Evolutionary conservation across 2,329 filamentous ascomycete genomes (phyloP).

Genomic region (Stagonosporopsis vannaccii): DNA sequence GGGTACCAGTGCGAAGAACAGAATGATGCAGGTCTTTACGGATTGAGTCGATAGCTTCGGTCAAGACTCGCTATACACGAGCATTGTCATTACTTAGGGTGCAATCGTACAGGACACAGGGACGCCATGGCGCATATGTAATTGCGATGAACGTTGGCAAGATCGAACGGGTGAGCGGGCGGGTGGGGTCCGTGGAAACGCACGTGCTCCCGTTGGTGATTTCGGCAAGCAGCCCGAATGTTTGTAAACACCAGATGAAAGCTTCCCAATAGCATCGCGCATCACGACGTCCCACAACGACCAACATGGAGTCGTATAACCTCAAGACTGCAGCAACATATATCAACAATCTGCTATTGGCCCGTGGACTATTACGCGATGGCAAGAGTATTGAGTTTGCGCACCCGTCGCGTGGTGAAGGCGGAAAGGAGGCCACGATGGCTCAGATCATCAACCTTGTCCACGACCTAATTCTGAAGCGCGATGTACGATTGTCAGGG

Average conservation of each 20-base stretch:
- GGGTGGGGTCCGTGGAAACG: not conserved
- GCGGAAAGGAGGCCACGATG: conserved; percentile 73
- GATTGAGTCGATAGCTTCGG: too few relatives aligned
- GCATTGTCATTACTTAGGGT: too few relatives aligned
- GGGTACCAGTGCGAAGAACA: too few relatives aligned
- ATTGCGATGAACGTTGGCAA: not conserved
- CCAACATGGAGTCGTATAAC: conserved; percentile 56
- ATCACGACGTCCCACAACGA: conserved; percentile 36
- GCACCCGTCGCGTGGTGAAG: conserved; percentile 69
- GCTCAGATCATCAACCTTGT: conserved; percentile 89
- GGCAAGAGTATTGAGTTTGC: conserved; percentile 84
- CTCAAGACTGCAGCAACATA: conserved; percentile 69
- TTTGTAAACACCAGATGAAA: conserved; percentile 20
- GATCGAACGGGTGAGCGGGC: not conserved
- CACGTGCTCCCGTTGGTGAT: conserved; percentile 4
- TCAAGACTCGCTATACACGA: too few relatives aligned
- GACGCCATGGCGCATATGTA: too few relatives aligned
- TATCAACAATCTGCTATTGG: conserved; percentile 71
- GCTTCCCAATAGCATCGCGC: conserved; percentile 11
- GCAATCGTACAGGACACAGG: too few relatives aligned
- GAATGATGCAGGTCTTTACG: too few relatives aligned
- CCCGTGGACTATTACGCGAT: conserved; percentile 67
- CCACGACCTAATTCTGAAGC: conserved; percentile 88
- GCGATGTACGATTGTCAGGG: conserved; percentile 71
- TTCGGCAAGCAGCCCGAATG: conserved; percentile 13